Evolutionary conservation across 106 monocot species (phyloP).

Genomic region (Acanthochlamys bracteata): DNA sequence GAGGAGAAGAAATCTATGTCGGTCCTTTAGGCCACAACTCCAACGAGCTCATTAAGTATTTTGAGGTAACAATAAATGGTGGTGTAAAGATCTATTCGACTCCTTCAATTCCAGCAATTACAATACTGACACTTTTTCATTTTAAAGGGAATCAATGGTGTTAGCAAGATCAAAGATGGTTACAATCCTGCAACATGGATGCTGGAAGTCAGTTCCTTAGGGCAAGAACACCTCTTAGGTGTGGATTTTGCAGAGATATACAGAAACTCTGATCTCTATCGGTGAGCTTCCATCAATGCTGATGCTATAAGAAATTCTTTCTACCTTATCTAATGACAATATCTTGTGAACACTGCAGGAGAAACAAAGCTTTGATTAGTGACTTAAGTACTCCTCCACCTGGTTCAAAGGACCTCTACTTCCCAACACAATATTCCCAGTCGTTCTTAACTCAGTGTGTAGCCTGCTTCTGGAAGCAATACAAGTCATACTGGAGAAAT

Average conservation of each 20-base stretch:
- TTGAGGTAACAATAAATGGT: slow-evolving; percentile 28
- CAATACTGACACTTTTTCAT: background rate
- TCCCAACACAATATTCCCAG: slow-evolving; percentile 44
- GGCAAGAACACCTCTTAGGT: slow-evolving; percentile 24
- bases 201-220: slow-evolving; percentile 24
- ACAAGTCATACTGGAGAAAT: slow-evolving; percentile 75
- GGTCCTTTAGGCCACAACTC: slow-evolving; percentile 42
- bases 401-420: slow-evolving; percentile 50
- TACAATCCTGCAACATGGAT: slow-evolving; percentile 65
- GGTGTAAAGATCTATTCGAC: background rate
- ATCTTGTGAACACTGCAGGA: slow-evolving; percentile 28
- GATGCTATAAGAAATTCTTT: background rate
- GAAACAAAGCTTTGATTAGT: slow-evolving; percentile 47
- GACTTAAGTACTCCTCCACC: slow-evolving; percentile 40
- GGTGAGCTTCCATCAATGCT: slow-evolving; percentile 11
- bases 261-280: slow-evolving; percentile 25
- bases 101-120: background rate
- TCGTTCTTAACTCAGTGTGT: slow-evolving; percentile 47
- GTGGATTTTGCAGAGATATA: slow-evolving; percentile 23
- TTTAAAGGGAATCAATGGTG: slow-evolving; percentile 28
- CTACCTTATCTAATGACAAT: background rate
- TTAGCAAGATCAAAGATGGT: slow-evolving; percentile 33
- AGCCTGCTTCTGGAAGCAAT: slow-evolving; percentile 80
- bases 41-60: slow-evolving; percentile 31
- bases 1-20: slow-evolving; percentile 57